Evolutionary conservation across 805 yeast species (phyloP).

Genomic region (Hanseniaspora guilliermondii): DNA sequence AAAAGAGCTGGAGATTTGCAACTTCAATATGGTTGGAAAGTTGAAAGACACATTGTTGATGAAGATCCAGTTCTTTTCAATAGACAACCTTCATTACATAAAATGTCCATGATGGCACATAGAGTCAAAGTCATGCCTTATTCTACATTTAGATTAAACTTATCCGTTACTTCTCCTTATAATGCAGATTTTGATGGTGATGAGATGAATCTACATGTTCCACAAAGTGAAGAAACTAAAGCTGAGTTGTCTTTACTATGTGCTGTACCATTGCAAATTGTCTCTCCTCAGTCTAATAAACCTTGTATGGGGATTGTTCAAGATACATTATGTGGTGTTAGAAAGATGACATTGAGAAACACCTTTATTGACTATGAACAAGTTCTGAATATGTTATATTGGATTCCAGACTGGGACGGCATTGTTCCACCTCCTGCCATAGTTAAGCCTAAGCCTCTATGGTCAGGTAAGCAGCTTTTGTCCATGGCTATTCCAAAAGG

Average conservation of each 20-base stretch:
- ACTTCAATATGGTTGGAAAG: constrained; percentile 97
- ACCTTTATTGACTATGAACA: constrained; percentile 79
- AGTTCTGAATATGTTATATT: constrained; percentile 89
- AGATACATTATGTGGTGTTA: constrained; percentile 92
- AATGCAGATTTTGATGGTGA: constrained; percentile 99
- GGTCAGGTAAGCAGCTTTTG: constrained; percentile 94
- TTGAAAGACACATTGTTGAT: constrained; percentile 95
- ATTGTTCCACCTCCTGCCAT: constrained; percentile 92
- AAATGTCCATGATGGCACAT: constrained; percentile 99
- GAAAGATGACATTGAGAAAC: constrained; percentile 90
- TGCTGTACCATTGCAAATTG: constrained; percentile 95
- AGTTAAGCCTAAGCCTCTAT: constrained; percentile 83
- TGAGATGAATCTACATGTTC: constrained; percentile 98
- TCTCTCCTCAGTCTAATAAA: constrained; percentile 94
- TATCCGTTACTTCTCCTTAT: constrained; percentile 97
- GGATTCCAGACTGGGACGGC: constrained; percentile 99
- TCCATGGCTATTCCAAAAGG: constrained; percentile 93
- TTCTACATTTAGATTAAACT: constrained; percentile 88
- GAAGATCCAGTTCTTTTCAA: constrained; percentile 94
- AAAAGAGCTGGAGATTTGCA: constrained; percentile 98
- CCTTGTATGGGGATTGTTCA: constrained; percentile 99
- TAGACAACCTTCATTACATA: constrained; percentile 98
- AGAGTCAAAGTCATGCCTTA: constrained; percentile 97
- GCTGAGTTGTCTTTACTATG: constrained; percentile 91
- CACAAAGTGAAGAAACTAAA: constrained; percentile 94